Percentiles rank a stretch among this genome's conserved stretches.
Evolutionary conservation across 441 rosid genomes (phyloP).

Genomic region (Pelargonium citronellum): DNA sequence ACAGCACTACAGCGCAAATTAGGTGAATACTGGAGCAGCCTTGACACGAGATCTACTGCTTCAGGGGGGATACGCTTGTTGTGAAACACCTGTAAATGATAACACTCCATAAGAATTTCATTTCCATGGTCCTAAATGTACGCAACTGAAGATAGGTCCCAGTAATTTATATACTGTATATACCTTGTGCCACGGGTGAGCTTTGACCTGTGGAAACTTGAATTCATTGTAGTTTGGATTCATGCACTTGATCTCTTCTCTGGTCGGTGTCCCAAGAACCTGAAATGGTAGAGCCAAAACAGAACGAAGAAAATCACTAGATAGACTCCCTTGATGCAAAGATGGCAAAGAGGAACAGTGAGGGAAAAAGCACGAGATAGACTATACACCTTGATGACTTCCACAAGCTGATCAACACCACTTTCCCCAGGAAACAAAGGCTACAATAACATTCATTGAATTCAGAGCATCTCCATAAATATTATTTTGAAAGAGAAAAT

Average conservation of each 20-base stretch:
- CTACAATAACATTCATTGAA: constrained; percentile 23
- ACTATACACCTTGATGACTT: constrained; percentile 80
- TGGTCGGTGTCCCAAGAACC: constrained; percentile 98
- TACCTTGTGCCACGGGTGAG: constrained; percentile 99
- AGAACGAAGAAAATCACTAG: no score
- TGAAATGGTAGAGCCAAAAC: constrained; percentile 24
- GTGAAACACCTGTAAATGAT: constrained; percentile 66
- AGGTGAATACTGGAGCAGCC: constrained; percentile 98
- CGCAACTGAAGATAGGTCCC: no score
- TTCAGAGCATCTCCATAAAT: no score
- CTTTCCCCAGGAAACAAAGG: constrained; percentile 99
- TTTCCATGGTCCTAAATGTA: no score
- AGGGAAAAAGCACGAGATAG: neutral
- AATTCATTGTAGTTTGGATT: constrained; percentile 97
- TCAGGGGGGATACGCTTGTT: constrained; percentile 94
- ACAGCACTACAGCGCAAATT: constrained; percentile 96
- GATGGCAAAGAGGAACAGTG: no score
- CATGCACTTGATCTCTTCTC: constrained; percentile 99
- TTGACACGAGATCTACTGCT: constrained; percentile 92
- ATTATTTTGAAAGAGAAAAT: no score
- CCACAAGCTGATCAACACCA: constrained; percentile 96
- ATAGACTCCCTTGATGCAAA: no score
- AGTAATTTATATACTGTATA: no score
- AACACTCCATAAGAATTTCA: no score
- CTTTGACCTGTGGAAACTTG: constrained; percentile 96